phyloP scores from a whole-genome alignment of 805 yeast species.

The Starmerella apis region DNA sequence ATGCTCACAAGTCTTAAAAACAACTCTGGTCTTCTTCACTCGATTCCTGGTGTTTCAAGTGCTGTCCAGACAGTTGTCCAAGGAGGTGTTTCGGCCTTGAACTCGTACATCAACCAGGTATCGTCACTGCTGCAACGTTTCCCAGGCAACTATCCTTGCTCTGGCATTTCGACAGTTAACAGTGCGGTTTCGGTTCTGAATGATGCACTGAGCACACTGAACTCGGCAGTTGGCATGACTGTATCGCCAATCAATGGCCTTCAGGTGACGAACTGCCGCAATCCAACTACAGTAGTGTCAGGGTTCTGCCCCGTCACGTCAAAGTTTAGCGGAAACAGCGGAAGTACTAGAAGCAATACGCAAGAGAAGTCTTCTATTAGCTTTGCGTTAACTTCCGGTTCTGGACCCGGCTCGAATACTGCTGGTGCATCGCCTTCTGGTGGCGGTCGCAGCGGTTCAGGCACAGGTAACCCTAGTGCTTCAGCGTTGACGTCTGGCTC shows the following conservation, averaged over 20 bases:
- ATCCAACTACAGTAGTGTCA: not conserved
- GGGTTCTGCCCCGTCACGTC: not conserved
- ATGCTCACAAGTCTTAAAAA: not conserved
- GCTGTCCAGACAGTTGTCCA: not conserved
- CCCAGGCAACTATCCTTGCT: constrained; percentile 1
- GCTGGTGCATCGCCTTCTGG: too few relatives aligned
- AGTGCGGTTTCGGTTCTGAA: not conserved
- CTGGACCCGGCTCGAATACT: too few relatives aligned
- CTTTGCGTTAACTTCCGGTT: too few relatives aligned
- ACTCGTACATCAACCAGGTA: not conserved
- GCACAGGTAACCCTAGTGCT: too few relatives aligned
- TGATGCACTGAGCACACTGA: not conserved
- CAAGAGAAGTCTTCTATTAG: too few relatives aligned
- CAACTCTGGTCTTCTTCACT: not conserved
- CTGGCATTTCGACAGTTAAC: not conserved
- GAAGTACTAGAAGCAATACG: not conserved
- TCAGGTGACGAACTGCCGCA: not conserved
- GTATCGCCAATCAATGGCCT: not conserved
- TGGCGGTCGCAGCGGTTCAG: too few relatives aligned
- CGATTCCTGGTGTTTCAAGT: not conserved
- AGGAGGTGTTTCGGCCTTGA: not conserved
- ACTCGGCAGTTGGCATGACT: not conserved
- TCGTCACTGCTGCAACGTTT: not conserved
- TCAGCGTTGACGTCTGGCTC: too few relatives aligned
- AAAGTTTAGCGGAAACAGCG: too few relatives aligned